phyloP scores from a whole-genome alignment of 306 rosid genomes.

The Cotoneaster glaucophyllus region DNA sequence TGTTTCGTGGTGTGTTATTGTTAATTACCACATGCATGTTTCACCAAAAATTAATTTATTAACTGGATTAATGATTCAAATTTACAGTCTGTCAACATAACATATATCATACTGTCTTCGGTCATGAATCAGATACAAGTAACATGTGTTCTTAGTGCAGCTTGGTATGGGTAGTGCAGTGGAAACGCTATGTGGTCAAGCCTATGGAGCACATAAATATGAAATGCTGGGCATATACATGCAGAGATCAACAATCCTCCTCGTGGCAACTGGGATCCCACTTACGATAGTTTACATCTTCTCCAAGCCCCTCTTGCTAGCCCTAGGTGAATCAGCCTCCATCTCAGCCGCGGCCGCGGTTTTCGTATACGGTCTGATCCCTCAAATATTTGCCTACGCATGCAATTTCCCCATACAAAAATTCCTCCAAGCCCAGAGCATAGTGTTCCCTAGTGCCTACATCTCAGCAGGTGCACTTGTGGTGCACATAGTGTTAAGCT shows the following conservation, averaged over 20 bases:
- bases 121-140: not conserved
- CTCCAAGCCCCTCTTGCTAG: conserved; percentile 23
- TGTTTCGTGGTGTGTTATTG: not conserved
- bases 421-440: conserved; percentile 54
- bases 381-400: conserved; percentile 53
- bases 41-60: too few species aligned
- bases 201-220: conserved; percentile 42
- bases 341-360: conserved; percentile 33
- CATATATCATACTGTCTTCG: not conserved
- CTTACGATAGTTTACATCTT: conserved; percentile 31
- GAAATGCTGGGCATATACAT: conserved; percentile 44
- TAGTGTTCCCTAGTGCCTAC: conserved; percentile 38
- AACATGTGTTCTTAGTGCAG: conserved; percentile 8
- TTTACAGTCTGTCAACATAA: not conserved
- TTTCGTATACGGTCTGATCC: conserved; percentile 31
- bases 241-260: conserved; percentile 38
- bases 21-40: too few species aligned
- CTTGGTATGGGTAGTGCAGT: conserved; percentile 65
- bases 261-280: conserved; percentile 29
- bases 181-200: conserved; percentile 64
- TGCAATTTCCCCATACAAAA: conserved; percentile 44
- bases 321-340: conserved; percentile 1
- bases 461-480: conserved; percentile 23
- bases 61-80: too few species aligned
- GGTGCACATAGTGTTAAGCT: conserved; percentile 24